These are phyloP conservation scores for Gossypium armourianum DNA, from an alignment of 441 rosid species.

Conservation along the genomic window DNA sequence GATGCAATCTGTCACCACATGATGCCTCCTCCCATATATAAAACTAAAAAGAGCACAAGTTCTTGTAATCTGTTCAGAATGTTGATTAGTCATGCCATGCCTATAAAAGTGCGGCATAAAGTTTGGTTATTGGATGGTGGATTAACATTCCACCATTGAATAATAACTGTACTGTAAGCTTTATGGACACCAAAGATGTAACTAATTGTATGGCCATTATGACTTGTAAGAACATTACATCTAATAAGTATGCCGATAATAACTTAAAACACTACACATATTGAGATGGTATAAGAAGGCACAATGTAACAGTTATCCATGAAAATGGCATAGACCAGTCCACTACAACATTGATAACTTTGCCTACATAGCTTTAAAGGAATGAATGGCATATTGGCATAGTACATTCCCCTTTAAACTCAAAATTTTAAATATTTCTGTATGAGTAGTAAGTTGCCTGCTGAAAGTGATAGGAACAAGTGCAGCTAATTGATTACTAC, in stretches of 20 bases:
- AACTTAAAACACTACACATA: background rate
- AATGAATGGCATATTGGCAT: background rate
- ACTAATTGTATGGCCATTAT: background rate
- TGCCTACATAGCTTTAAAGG: background rate
- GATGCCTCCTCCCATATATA: background rate
- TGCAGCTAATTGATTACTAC: background rate
- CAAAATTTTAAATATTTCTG: background rate
- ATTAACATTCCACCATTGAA: background rate
- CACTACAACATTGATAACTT: conserved; percentile 1
- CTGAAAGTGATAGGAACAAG: background rate
- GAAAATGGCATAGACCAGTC: background rate
- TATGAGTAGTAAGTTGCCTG: background rate
- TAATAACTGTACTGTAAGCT: background rate
- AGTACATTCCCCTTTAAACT: background rate
- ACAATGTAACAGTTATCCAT: background rate
- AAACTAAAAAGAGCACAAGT: background rate
- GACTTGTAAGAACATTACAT: background rate
- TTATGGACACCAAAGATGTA: background rate
- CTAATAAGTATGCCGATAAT: background rate
- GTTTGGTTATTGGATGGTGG: background rate
- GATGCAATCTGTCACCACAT: background rate
- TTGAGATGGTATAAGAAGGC: background rate
- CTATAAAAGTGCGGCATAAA: background rate
- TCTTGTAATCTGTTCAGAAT: background rate
- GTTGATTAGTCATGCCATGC: background rate